Evolutionary conservation across 2,329 filamentous ascomycete species (phyloP), one percentile per base, ranked within the genome.

Genomic region (Pseudogymnoascus sp.): DNA sequence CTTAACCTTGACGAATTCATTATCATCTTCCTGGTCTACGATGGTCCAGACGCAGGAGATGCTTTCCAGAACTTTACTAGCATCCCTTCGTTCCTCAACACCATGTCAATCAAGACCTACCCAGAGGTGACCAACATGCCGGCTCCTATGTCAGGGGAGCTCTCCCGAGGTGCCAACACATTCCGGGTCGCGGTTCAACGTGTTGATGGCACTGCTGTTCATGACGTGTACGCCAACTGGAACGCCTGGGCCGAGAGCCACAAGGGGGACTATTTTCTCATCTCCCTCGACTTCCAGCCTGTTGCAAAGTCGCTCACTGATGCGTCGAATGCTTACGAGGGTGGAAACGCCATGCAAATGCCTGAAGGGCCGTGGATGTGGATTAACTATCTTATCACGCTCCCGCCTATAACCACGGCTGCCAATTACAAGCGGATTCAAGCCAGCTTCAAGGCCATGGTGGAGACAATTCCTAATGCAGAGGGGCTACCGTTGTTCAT

Each of bases 21-120:
- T 47, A 64, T 74, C 45, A 66, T 75, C 70, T 75, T 75, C 64
- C 65, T 75, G n/a, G 73, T 75, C 29, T 75, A 75, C 39, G 73
- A 75, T 40, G 73, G 73, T 0, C 67, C 69, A 4, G 70, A 75
- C 39, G 63, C 73, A 1, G 73, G 73, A 1, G 26, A 69, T 42
- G 69, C 71, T 1, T 75, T 75, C 63, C 57, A 61, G 7, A 74
- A 74, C 62, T 74, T 75, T 65, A 74, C 73, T 6, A 67, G 63
- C 36, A 73, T 75, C 18, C 71, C 73, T 3, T 63, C 69, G 51
- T 16, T 75, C 2, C 12, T 74, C 29, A 68, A 73, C 59, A 74
- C 73, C 4, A 65, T 68, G 7, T 65, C 69, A 7, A 54, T 66
- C 14, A 74, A 72, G 59, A 71, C 69, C 5, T 75, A 74, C 42